Evolutionary conservation across 179 eudicot species (phyloP).

Genomic region (Spinacia oleracea): DNA sequence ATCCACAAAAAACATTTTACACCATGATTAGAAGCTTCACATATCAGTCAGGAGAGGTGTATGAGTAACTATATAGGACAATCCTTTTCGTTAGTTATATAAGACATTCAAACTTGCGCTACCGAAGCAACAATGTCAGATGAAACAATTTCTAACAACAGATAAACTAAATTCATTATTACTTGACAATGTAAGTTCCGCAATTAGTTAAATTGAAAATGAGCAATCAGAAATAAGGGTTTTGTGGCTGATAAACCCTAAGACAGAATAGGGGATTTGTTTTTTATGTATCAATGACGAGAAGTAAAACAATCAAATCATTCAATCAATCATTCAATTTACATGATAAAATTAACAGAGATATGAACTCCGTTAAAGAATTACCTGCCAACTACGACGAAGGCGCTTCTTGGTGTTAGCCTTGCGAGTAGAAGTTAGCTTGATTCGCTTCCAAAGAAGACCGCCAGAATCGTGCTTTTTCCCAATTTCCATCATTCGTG

Average conservation of each 20-base stretch:
- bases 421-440: constrained; percentile 83
- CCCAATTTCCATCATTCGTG: constrained; percentile 73
- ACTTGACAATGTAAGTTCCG: neutral
- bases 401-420: constrained; percentile 92
- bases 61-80: neutral
- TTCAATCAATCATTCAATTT: neutral
- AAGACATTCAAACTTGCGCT: too few species aligned
- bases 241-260: neutral
- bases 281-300: neutral
- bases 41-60: neutral
- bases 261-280: constrained; percentile 14
- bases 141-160: too few species aligned
- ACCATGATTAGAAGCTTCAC: neutral
- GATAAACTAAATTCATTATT: too few species aligned
- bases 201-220: neutral
- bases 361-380: neutral
- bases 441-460: constrained; percentile 83
- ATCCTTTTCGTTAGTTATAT: neutral
- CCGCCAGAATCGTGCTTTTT: constrained; percentile 90
- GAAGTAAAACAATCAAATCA: neutral
- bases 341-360: neutral
- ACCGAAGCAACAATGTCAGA: too few species aligned
- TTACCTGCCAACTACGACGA: constrained; percentile 90
- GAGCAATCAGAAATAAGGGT: neutral
- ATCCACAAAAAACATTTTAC: neutral